A percentile compares a stretch with the other conserved stretches of the same genome.
These are phyloP conservation scores for Cryptococcus wingfieldii DNA, from an alignment of 1,284 basidiomycete species.

Conservation along the genomic window DNA sequence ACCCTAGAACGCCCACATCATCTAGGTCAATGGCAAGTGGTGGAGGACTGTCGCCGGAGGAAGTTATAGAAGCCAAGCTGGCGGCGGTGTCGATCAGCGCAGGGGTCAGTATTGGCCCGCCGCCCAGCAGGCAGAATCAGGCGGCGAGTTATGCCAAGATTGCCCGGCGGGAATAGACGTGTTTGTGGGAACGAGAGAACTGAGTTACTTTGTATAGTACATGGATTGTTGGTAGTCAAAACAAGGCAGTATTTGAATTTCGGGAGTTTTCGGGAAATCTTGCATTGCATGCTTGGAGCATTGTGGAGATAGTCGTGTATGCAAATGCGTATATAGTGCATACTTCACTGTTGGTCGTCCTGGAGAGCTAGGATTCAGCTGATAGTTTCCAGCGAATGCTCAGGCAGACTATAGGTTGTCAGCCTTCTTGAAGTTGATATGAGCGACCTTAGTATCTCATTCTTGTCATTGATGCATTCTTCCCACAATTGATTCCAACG, in stretches of 20 bases:
- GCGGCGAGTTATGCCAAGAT: slow-evolving; percentile 43
- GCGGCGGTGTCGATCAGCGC: slow-evolving; percentile 32
- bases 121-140: slow-evolving; percentile 4
- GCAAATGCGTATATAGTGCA: too few relatives aligned
- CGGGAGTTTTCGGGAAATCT: too few relatives aligned
- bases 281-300: too few relatives aligned
- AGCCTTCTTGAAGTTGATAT: not conserved
- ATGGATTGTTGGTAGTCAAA: too few relatives aligned
- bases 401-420: not conserved
- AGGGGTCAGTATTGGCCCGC: slow-evolving; percentile 30
- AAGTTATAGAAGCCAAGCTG: slow-evolving; percentile 40
- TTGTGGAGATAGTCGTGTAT: too few relatives aligned
- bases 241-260: too few relatives aligned
- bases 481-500: not conserved
- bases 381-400: too few relatives aligned
- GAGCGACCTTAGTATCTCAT: not conserved
- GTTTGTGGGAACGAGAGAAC: not conserved
- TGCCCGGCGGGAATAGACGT: slow-evolving; percentile 34
- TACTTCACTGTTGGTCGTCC: too few relatives aligned
- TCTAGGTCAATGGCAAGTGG: not conserved
- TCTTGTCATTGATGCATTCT: not conserved
- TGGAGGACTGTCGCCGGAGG: slow-evolving; percentile 19
- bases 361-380: too few relatives aligned
- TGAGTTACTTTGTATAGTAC: too few relatives aligned
- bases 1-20: not conserved